Evolutionary conservation across 106 monocot species (phyloP), one percentile per base, ranked within the genome.

Genomic region (Dendrobium chrysotoxum): DNA sequence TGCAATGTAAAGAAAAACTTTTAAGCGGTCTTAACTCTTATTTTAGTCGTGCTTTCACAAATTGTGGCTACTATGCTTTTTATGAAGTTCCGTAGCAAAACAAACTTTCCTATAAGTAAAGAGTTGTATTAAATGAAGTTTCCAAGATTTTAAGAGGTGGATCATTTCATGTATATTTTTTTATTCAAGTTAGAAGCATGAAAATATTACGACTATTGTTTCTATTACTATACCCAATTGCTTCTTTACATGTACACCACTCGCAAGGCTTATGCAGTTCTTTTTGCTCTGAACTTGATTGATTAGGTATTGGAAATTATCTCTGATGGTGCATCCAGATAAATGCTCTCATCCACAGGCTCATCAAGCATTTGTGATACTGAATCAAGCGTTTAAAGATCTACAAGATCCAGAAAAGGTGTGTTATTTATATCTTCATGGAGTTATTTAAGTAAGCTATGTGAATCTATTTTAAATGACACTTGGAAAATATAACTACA

Each of bases 251-350:
- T 74, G 28, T 74, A 74, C 41, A 74, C 74, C 7, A 74, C 21
- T 42, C 13, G 6, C 0, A 74, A 74, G 41, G 74, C 21, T 42
- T 40, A 16, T 41, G 74, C 42, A 42, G 40, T 20, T 74, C 74
- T 18, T 74, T 73, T 70, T 40, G 71, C 18, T 76, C 46, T 76
- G 76, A 76, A 47, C 76, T 77, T 80, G 8, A 54, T 77, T 79
- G 53, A 21, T 3, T 79, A 95, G 95, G 85, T 99, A 99, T 70
- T 95, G 93, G 99, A 99, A 99, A 80, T 83, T 99, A 68, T 99
- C 99, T 78, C 86, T 95, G 31, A 86, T 99, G 93, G 95, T 99
- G 38, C 99, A 99, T 89, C 99, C 99, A 30, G 99, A 99, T 87
- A 99, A 99, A 85, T 99, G 99, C 64, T 86, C 93, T 71, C 95